phyloP scores from a whole-genome alignment of 768 basidiomycete genomes.

The Auricularia auricula-judae region DNA sequence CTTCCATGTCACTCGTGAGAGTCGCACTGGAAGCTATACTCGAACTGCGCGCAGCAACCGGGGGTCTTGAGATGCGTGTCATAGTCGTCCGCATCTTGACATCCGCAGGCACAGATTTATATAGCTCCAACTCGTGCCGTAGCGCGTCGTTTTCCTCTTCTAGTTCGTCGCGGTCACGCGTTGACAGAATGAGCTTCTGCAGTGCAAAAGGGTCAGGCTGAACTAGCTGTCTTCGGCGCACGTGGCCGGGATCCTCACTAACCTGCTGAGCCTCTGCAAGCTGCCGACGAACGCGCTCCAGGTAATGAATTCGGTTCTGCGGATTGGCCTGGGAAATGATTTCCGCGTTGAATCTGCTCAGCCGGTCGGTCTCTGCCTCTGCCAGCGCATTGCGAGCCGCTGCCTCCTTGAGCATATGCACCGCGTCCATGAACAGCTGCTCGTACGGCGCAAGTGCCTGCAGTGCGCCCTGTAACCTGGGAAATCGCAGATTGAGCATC shows the following conservation, averaged over 20 bases:
- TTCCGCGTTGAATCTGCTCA: constrained; percentile 76
- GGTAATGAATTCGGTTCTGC: constrained; percentile 75
- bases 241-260: constrained; percentile 15
- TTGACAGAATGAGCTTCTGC: constrained; percentile 39
- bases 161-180: constrained; percentile 39
- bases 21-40: neutral
- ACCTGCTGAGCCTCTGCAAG: constrained; percentile 75
- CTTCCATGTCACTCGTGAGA: too few relatives aligned
- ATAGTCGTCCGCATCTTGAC: constrained; percentile 45
- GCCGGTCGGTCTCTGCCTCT: constrained; percentile 63
- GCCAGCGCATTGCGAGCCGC: constrained; percentile 64
- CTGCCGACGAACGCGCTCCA: constrained; percentile 74
- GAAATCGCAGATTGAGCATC: neutral
- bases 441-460: constrained; percentile 52
- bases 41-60: constrained; percentile 3
- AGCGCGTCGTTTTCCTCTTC: constrained; percentile 34
- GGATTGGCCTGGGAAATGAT: constrained; percentile 79
- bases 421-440: constrained; percentile 56
- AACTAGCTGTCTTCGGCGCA: neutral
- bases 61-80: constrained; percentile 26
- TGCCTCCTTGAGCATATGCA: constrained; percentile 53
- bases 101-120: constrained; percentile 43
- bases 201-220: neutral
- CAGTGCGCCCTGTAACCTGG: constrained; percentile 40
- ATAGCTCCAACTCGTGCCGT: constrained; percentile 44